These are phyloP conservation scores for Leccinum longicurvipes DNA, from an alignment of 768 basidiomycete species.

Conservation along the genomic window DNA sequence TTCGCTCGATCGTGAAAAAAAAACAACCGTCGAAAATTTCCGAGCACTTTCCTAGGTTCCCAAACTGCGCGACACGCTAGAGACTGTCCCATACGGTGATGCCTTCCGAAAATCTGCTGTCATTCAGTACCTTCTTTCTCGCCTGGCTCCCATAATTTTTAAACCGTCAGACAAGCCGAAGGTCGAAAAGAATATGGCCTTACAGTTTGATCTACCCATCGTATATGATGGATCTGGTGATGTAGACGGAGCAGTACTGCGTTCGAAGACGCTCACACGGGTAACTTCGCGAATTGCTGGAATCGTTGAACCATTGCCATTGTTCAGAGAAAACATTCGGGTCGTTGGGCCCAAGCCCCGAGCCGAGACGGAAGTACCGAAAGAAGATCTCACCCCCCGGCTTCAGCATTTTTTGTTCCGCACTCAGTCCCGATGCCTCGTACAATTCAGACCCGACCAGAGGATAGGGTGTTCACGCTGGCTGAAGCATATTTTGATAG, in stretches of 20 bases:
- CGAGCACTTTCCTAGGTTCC: conserved; percentile 14
- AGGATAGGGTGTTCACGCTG: conserved; percentile 34
- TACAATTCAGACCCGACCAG: conserved; percentile 30
- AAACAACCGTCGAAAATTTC: not conserved
- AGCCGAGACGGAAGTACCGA: conserved; percentile 11
- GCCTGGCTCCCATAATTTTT: conserved; percentile 8
- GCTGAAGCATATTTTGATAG: conserved; percentile 41
- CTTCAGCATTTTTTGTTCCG: conserved; percentile 23
- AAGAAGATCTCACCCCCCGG: conserved; percentile 12
- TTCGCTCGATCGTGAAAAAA: not conserved
- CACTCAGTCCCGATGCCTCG: conserved; percentile 8
- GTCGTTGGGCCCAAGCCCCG: conserved; percentile 48
- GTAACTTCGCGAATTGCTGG: conserved; percentile 60
- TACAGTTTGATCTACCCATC: not conserved
- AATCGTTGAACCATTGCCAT: conserved; percentile 46
- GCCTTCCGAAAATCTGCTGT: conserved; percentile 18
- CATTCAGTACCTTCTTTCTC: conserved; percentile 18
- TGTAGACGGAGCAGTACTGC: conserved; percentile 55
- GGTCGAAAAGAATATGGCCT: not conserved
- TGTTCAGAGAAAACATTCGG: conserved; percentile 51
- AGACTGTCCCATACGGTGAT: conserved; percentile 21
- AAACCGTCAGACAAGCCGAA: conserved; percentile 8
- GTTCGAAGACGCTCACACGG: conserved; percentile 53
- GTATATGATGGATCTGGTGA: conserved; percentile 33
- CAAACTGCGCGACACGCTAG: conserved; percentile 19